A percentile compares a stretch with the other conserved stretches of the same genome.
Conservation (phyloP, 768 basidiomycete species). For the Mycena pura region DNA sequence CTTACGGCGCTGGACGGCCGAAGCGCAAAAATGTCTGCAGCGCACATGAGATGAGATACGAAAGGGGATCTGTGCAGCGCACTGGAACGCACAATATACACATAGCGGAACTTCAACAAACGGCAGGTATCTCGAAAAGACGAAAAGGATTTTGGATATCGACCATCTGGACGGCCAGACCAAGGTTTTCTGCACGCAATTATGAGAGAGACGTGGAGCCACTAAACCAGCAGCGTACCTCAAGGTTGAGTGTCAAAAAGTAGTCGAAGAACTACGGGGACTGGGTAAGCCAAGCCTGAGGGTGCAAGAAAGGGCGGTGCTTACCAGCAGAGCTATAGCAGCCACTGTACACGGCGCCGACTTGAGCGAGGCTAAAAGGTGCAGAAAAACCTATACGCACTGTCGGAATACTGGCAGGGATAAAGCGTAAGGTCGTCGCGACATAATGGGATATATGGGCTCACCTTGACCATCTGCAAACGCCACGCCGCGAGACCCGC, state of each 20-base stretch:
- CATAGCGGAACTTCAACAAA: background rate
- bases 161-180: slow-evolving; percentile 7
- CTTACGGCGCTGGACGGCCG: background rate
- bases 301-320: background rate
- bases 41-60: background rate
- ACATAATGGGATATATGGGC: background rate
- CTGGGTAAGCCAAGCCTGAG: background rate
- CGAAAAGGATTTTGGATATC: background rate
- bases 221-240: background rate
- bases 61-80: too few relatives aligned
- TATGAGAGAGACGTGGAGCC: background rate
- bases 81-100: slow-evolving; percentile 6
- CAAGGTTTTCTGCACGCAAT: background rate
- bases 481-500: background rate
- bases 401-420: background rate
- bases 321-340: background rate
- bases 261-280: slow-evolving; percentile 2
- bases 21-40: background rate
- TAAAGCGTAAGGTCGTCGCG: background rate
- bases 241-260: background rate
- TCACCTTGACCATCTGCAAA: background rate
- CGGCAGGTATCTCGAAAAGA: background rate
- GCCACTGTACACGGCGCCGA: background rate
- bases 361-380: background rate
- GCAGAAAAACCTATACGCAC: background rate